Evolutionary conservation across 495 filamentous ascomycete species (phyloP), one percentile per base, ranked within the genome.

Genomic region (Trichoderma parareesei): DNA sequence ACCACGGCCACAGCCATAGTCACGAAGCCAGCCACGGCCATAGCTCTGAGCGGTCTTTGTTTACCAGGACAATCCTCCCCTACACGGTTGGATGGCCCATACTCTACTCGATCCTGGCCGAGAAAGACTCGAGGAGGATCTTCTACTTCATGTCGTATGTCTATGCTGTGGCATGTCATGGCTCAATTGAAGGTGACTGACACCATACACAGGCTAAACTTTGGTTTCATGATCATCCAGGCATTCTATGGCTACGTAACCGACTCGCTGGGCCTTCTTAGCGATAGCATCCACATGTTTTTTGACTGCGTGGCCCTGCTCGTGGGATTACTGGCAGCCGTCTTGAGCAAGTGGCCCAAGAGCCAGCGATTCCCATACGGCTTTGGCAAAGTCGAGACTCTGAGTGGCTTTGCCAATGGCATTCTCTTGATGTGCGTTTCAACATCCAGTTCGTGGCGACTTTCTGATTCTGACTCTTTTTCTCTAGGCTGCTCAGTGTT

Each of bases 251-350:
- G 94, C 41, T 92, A 94, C 68, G 72, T 91, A 13, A 97, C 92
- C 6, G 92, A 94, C 64, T 98, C 95, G 1, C 81, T 99, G 7
- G 94, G 94, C 1, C 81, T 99, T 3, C 86, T 99, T 5, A 96
- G 91, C 69, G 94, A 99, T 75, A 97, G 91, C 71, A 95, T 99
- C 66, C 94, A 99, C 75, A 99, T 99, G 94, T 95, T 99, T 72
- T 99, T 99, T 68, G 94, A 99, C 74, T 99, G 94, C 68, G 83
- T 97, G 14, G 94, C 94, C 20, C 82, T 99, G 27, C 87, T 89
- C 1, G 90, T 98, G 16, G 94, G 94, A 14, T 82, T 99, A 9
- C 91, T 91, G 69, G 94, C 94, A n/a, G 88, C 95, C 11, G 91
- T 99, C 13, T 93, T 95, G 82, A 95, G 91, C 72, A 98, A 98